Conservation (phyloP, 805 yeast genomes). For the Barnettozyma salicaria region DNA sequence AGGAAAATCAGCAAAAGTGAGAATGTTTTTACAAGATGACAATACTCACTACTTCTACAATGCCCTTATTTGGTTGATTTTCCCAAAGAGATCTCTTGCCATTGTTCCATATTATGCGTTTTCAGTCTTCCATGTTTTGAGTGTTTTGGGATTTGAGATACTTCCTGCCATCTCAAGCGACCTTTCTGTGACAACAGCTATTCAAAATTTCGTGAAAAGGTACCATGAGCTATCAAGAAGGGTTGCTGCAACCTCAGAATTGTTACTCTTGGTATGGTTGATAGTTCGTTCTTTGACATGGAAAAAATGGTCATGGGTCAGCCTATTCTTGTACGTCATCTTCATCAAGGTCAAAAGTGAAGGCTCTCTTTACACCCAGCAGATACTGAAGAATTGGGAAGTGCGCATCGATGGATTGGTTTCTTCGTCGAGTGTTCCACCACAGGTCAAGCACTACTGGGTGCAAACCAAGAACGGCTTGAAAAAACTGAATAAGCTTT, state of each 20-base stretch:
- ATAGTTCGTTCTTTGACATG: slow-evolving; percentile 52
- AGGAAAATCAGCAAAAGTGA: slow-evolving; percentile 22
- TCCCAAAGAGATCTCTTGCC: slow-evolving; percentile 59
- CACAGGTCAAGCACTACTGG: slow-evolving; percentile 45
- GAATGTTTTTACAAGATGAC: slow-evolving; percentile 48
- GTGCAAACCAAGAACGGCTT: slow-evolving; percentile 35
- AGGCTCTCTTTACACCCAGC: slow-evolving; percentile 65
- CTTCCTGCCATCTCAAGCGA: slow-evolving; percentile 49
- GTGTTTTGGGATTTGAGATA: slow-evolving; percentile 57
- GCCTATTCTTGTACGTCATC: slow-evolving; percentile 45
- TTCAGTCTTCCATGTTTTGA: slow-evolving; percentile 76
- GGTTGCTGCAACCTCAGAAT: slow-evolving; percentile 55
- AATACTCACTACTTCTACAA: slow-evolving; percentile 65
- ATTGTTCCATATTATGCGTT: slow-evolving; percentile 70
- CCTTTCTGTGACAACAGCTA: slow-evolving; percentile 22
- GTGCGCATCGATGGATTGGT: slow-evolving; percentile 56
- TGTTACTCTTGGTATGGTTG: slow-evolving; percentile 36
- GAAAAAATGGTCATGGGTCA: slow-evolving; percentile 56
- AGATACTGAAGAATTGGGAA: slow-evolving; percentile 62
- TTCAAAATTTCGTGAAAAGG: slow-evolving; percentile 41
- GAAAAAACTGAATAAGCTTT: slow-evolving; percentile 17
- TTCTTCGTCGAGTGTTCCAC: slow-evolving; percentile 48
- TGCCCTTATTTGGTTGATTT: slow-evolving; percentile 46
- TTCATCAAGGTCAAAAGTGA: slow-evolving; percentile 78
- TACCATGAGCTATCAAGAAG: slow-evolving; percentile 56